These are phyloP conservation scores for Trifolium subterraneum DNA, from an alignment of 306 rosid genomes.

Conservation along the genomic window DNA sequence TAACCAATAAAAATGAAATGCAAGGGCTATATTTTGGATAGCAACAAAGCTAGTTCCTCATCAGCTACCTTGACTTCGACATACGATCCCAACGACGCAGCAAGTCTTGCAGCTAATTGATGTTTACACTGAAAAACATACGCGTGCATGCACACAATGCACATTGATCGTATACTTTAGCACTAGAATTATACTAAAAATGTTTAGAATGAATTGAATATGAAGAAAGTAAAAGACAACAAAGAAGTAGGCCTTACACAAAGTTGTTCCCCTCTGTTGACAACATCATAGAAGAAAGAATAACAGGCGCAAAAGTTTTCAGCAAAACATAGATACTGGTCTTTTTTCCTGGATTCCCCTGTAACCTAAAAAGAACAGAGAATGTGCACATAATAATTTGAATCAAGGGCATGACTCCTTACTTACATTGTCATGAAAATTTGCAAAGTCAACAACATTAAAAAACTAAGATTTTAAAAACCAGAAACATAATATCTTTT, in stretches of 20 bases:
- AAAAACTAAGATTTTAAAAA: neutral
- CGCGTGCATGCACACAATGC: neutral
- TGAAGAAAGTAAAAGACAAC: slow-evolving; percentile 15
- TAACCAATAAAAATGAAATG: neutral
- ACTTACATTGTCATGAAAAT: neutral
- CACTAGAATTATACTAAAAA: neutral
- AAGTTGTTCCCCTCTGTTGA: slow-evolving; percentile 88
- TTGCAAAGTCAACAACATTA: neutral
- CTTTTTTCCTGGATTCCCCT: slow-evolving; percentile 87
- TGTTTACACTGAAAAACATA: slow-evolving; percentile 71
- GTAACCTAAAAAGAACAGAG: slow-evolving; percentile 57
- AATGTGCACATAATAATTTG: neutral
- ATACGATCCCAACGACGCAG: slow-evolving; percentile 73
- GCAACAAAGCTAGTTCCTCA: slow-evolving; percentile 71
- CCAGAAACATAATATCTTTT: neutral
- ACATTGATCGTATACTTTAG: slow-evolving; percentile 20
- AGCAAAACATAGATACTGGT: slow-evolving; percentile 79
- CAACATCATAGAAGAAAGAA: slow-evolving; percentile 88
- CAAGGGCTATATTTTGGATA: slow-evolving; percentile 49
- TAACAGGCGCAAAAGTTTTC: slow-evolving; percentile 79
- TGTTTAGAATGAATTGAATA: slow-evolving; percentile 3
- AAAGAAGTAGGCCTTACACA: slow-evolving; percentile 63
- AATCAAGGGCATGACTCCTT: slow-evolving; percentile 1
- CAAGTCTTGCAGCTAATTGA: slow-evolving; percentile 87
- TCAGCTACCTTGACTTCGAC: slow-evolving; percentile 75